Evolutionary conservation across 805 yeast genomes (phyloP).

Genomic region (Myxozyma neglecta): DNA sequence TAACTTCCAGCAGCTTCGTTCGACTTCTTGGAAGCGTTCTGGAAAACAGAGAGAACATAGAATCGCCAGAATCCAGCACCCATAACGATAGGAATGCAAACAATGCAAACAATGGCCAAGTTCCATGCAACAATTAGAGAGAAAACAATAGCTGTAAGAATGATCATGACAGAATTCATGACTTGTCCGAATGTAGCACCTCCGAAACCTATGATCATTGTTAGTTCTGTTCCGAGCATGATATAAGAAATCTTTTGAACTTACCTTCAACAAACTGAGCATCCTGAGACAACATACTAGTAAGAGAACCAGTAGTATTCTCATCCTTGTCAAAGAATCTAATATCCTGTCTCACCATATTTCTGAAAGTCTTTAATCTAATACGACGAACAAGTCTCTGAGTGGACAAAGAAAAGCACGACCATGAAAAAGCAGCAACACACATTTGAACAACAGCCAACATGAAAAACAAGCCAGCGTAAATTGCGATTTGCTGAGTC

Average conservation of each 20-base stretch:
- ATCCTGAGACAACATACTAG: constrained; percentile 35
- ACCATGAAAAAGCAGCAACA: constrained; percentile 6
- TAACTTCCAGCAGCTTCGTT: constrained; percentile 19
- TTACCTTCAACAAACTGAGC: constrained; percentile 36
- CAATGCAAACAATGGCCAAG: constrained; percentile 45
- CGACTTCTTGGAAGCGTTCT: constrained; percentile 29
- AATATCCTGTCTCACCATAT: constrained; percentile 37
- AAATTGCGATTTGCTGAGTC: constrained; percentile 13
- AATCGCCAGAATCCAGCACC: constrained; percentile 46
- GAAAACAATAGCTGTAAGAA: constrained; percentile 44
- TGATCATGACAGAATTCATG: constrained; percentile 40
- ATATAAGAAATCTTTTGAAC: neutral
- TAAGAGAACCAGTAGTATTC: constrained; percentile 36
- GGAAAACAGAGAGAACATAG: constrained; percentile 40
- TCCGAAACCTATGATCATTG: constrained; percentile 18
- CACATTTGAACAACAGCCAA: constrained; percentile 18
- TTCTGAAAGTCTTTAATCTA: constrained; percentile 30
- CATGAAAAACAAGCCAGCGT: constrained; percentile 27
- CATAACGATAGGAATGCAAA: constrained; percentile 41
- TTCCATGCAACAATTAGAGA: constrained; percentile 47
- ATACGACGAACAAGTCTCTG: constrained; percentile 35
- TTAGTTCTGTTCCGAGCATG: neutral
- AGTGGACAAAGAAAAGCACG: constrained; percentile 17
- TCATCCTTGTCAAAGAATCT: constrained; percentile 35
- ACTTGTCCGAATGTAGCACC: constrained; percentile 40